Base-by-base conservation (phyloP, 164 flowering plant genomes). In the Tetrastigma voinierianum region DNA sequence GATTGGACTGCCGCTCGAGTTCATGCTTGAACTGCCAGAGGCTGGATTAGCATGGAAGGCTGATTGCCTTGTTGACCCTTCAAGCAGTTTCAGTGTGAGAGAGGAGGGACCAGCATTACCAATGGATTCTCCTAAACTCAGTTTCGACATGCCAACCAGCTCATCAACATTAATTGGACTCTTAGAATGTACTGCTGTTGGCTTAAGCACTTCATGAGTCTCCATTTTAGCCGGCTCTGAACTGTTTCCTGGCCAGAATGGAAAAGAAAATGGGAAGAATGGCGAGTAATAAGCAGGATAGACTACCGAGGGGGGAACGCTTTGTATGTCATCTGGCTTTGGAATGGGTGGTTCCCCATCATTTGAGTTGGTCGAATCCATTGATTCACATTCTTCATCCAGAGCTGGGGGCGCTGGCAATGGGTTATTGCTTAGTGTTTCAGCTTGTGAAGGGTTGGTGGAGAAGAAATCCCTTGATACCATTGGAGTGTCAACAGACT, bases 341-440 rank as follows among this genome's bases (percentile, higher is more conserved):
- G 80, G 78, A 63, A 67, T 70, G 21, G 51, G 61, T 23, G 75
- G 66, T 65, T 81, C 89, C 40, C 78, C 82, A 1, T 86, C 87
- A 53, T 78, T 85, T n/a, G 90, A 85, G 75, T 85, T 84, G 55
- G 86, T 69, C 24, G 93, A 89, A 57, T 87, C 91, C 96, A 91
- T 89, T 40, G 95, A 91, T 78, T 90, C 97, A 51, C 82, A 78
- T 74, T 89, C 92, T 83, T 88, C 93, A 44, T 85, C 91, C 63
- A 83, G 47, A 12, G 82, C 53, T 40, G 89, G 82, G 61, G 82
- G 70, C 62, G 76, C 61, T 58, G 82, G 79, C 69, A 82, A 66
- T 6, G 69, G 74, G 61, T 72, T 61, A 67, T 70, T 70, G 68
- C 75, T 72, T 62, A 70, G 76, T 25, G 72, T 61, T 74, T 85